Evolutionary conservation across 768 basidiomycete genomes (phyloP), one percentile per base, ranked within the genome.

Genomic region (Chalciporus piperatus): DNA sequence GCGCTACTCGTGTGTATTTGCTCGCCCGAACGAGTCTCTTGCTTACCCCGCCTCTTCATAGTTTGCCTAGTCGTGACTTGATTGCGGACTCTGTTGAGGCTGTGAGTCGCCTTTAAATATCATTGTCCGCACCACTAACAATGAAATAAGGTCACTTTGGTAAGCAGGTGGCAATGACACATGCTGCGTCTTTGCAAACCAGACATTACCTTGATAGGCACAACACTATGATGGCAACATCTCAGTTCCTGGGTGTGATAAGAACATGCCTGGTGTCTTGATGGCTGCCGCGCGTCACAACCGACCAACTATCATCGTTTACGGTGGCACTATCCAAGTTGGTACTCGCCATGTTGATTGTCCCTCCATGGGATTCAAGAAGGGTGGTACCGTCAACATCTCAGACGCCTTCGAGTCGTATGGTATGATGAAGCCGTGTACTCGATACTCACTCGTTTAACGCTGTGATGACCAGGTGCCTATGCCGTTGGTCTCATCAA

Each of bases 51-150:
- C 17, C 5, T 37, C 44, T 44, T 37, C 25, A 28, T 57, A 90
- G 89, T 39, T 75, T 95, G 38, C 92, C 92, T 12, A 89, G 82
- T 73, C 87, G 92, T 44, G 92, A 95, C 64, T 69, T 94, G 45
- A 95, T 95, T 51, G 92, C 92, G 14, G 92, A 93, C 62, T 92
- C 90, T 13, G 84, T 93, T 52, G 92, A 93, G 73, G 82, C 88
- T 45, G 87, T 88, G 67, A 56, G 76, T 61, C 2, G 41, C 38
- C 17, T 43, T 41, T 47, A 22, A 30, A n/a, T 22, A 14, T 19
- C 20, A 17, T 28, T 33, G 33, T 25, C 13, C 7, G 45, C 44
- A 8, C 25, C 25, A 30, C 45, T 68, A 19, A 66, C 32, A 30
- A 45, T 16, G 19, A 44, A 35, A 22, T 25, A 56, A 84, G 79